Base-by-base conservation (phyloP, 2,329 filamentous ascomycete species). In the Neonectria faginata region DNA sequence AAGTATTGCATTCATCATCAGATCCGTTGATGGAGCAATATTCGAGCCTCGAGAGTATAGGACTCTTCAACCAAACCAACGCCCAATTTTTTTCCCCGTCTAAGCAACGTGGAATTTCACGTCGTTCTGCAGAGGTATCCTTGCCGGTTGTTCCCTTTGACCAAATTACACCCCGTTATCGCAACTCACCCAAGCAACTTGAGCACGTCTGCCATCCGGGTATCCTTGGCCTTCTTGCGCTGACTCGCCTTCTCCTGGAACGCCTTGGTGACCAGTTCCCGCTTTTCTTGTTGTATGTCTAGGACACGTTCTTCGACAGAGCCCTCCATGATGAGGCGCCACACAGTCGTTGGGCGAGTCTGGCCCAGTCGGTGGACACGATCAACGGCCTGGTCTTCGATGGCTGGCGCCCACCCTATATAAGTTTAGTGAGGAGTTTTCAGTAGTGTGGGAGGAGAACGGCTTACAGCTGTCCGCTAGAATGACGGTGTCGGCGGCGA, bases 371-470 rank as follows among this genome's bases (percentile, higher is more conserved):
- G 86, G 75, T 97, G 92, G 7, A 97, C 93, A 5, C 94, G 90
- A 75, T 97, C 94, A 3, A 97, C 86, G 3, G 94, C 94, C 76
- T 97, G 94, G 70, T 97, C 93, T 78, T 97, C 94, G 60, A 97
- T 96, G 1, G 93, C 93, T 0, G 94, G 94, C 1, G 94, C 93
- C 92, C 94, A 97, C 94, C 93, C 83, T 80, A 44, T 20, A 33
- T 18, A 53, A 54, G 57, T 39, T 70, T 60, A 74, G 25, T 25
- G 65, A 39, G 29, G 50, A 3, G 33, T 29, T 29, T 10, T 29
- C 5, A n/a, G 11, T 10, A 33, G 27, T 25, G 11, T 27, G 18
- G 14, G 9, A 18, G 11, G 9, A 12, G 20, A 20, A 50, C 2
- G 14, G n/a, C 83, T 76, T 76, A 85, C 85, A 97, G 64, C 88